These are phyloP conservation scores for Mycena venus DNA, from an alignment of 768 basidiomycete species.

Conservation along the genomic window DNA sequence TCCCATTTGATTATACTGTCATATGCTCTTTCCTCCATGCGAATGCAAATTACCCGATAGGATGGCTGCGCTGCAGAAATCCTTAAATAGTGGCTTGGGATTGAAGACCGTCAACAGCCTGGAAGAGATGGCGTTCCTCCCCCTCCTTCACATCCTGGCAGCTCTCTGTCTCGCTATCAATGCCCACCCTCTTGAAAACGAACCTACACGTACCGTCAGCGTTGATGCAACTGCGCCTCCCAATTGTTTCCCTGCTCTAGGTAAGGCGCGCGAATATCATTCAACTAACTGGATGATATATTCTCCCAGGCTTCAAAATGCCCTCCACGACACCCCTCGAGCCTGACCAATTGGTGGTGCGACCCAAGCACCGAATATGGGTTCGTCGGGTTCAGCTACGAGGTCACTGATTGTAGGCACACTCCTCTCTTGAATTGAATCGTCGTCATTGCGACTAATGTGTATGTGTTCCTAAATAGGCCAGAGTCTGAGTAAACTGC, in stretches of 20 bases:
- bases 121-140: constrained; percentile 1
- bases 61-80: background rate
- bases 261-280: background rate
- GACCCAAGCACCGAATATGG: constrained; percentile 73
- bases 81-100: background rate
- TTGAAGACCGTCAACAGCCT: background rate
- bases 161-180: background rate
- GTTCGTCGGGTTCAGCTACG: constrained; percentile 85
- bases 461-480: too few relatives aligned
- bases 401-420: constrained; percentile 71
- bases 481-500: constrained; percentile 65
- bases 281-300: background rate
- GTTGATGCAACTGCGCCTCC: constrained; percentile 36
- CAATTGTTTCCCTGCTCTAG: constrained; percentile 56
- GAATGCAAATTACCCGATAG: constrained; percentile 1
- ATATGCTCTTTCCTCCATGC: constrained; percentile 17
- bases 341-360: constrained; percentile 75
- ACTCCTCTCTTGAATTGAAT: constrained; percentile 1
- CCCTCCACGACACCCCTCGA: constrained; percentile 62
- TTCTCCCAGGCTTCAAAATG: constrained; percentile 61
- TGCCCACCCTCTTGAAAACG: constrained; percentile 3
- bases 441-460: constrained; percentile 10
- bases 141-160: constrained; percentile 10
- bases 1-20: constrained; percentile 2
- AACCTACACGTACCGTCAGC: constrained; percentile 6